A percentile compares a stretch with the other conserved stretches of the same genome.
phyloP scores from a whole-genome alignment of 1,284 basidiomycete species.

The Apiotrichum akiyoshidainum region DNA sequence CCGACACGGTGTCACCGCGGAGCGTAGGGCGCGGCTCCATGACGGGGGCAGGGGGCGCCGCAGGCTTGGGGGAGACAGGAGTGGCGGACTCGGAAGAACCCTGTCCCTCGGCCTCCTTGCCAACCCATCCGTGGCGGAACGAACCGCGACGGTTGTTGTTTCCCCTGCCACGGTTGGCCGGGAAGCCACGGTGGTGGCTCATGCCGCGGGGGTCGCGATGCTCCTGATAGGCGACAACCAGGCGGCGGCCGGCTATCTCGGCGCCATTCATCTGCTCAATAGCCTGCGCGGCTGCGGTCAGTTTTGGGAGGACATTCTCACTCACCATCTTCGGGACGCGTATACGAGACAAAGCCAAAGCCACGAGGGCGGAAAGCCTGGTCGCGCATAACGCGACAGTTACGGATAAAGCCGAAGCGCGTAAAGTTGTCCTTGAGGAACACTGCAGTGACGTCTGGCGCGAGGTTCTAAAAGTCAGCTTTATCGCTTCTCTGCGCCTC shows the following conservation, averaged over 20 bases:
- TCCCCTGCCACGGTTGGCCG: neutral
- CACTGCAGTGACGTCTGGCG: conserved; percentile 77
- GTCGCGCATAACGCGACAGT: conserved; percentile 90
- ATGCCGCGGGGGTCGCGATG: conserved; percentile 13
- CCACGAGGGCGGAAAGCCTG: conserved; percentile 77
- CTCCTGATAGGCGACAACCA: conserved; percentile 37
- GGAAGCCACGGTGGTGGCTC: neutral
- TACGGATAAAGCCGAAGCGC: conserved; percentile 79
- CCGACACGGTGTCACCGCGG: neutral
- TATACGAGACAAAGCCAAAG: conserved; percentile 92
- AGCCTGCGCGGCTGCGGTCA: conserved; percentile 26
- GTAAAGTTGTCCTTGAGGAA: conserved; percentile 71
- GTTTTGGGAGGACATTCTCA: neutral
- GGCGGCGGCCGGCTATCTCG: conserved; percentile 24
- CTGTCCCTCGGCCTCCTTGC: neutral
- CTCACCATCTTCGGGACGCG: conserved; percentile 75
- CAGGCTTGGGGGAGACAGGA: neutral
- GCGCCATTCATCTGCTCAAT: conserved; percentile 30
- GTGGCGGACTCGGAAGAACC: neutral
- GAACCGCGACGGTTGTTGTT: neutral
- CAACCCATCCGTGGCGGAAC: neutral
- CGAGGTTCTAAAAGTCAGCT: conserved; percentile 65
- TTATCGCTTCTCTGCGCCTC: neutral
- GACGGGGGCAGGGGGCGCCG: neutral
- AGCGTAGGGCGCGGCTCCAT: neutral